Evolutionary conservation across 768 basidiomycete species (phyloP), one percentile per base, ranked within the genome.

Genomic region (Pleurotus sapidus): DNA sequence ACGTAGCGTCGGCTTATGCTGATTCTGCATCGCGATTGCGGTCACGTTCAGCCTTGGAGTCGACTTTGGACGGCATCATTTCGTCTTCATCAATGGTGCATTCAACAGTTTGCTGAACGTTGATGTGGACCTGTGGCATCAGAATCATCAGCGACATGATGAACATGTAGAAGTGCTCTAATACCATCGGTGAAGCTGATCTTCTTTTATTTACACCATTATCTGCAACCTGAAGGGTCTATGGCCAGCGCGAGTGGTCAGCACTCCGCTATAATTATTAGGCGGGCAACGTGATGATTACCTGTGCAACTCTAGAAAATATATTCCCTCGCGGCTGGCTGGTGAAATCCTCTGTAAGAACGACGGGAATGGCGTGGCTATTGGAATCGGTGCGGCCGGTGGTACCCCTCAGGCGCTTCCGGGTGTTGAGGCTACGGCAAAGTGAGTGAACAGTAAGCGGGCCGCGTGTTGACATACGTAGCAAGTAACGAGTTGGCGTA

Each of bases 401-500:
- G 42, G 38, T 24, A 24, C 46, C 55, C 15, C 46, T 42, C 11
- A 76, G 65, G 25, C 65, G 62, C 56, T 69, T 70, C 18, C 75
- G 71, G 8, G 74, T 66, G 51, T 77, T 77, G 48, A 77, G 59
- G n/a, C 75, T 77, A 45, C 9, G 24, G 20, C 49, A 47, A 9
- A 25, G 20, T 17, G 14, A 57, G 23, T 42, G 8, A 42, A 39
- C 1, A 20, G 38, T n/a, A 6, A 37, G 1, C 1, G 18, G 17
- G 60, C 66, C 9, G 49, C 42, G 66, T 65, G 14, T 18, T 12
- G 6, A 64, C 73, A 23, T 60, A 77, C 75, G 80, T 80, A 0
- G 79, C 80, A 11, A 82, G 70, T 12, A 82, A 64, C 2, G 80
- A 82, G 56, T 78, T 82, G 1, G 81, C 78, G 46, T 82, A 82